Percentiles rank a stretch among this genome's conserved stretches.
Evolutionary conservation across 148 eudicot genomes (phyloP).

Genomic region (Camellia lanceoleosa): DNA sequence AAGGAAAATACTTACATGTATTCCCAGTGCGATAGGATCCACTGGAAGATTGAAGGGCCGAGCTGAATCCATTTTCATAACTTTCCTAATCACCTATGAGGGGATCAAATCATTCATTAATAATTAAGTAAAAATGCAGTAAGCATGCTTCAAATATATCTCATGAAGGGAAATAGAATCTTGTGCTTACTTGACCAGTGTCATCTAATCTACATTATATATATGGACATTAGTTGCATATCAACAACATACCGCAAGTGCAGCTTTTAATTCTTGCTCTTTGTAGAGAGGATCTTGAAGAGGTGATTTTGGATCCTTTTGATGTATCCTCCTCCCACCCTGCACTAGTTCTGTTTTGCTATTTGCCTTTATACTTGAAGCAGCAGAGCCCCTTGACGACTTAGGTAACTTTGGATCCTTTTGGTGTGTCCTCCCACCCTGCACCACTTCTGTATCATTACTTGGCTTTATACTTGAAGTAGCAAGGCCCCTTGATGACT

Average conservation of each 20-base stretch:
- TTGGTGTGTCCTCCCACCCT: constrained; percentile 19
- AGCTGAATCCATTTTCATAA: constrained; percentile 68
- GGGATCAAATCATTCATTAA: not conserved
- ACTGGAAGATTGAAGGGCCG: constrained; percentile 67
- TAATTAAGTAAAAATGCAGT: not conserved
- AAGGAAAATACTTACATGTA: constrained; percentile 40
- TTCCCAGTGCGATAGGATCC: constrained; percentile 51
- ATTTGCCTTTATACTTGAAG: too few species aligned
- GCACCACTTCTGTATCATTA: constrained; percentile 10
- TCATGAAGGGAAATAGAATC: not conserved
- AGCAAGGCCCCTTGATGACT: constrained; percentile 14
- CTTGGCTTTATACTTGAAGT: constrained; percentile 13
- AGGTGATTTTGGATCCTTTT: too few species aligned
- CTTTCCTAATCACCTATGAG: constrained; percentile 47
- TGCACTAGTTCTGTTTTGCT: too few species aligned
- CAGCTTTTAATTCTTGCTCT: constrained; percentile 45
- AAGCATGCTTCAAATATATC: not conserved
- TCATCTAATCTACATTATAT: not conserved
- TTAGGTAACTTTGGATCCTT: constrained; percentile 18
- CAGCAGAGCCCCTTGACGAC: too few species aligned
- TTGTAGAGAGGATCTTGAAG: constrained; percentile 25
- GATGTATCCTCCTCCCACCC: too few species aligned
- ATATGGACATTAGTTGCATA: not conserved
- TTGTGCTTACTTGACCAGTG: not conserved
- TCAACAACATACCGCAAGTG: constrained; percentile 38